A percentile compares a stretch with the other conserved stretches of the same genome.
Evolutionary conservation across 1,139 yeast species (phyloP).

Genomic region (Taphrina flavorubra): DNA sequence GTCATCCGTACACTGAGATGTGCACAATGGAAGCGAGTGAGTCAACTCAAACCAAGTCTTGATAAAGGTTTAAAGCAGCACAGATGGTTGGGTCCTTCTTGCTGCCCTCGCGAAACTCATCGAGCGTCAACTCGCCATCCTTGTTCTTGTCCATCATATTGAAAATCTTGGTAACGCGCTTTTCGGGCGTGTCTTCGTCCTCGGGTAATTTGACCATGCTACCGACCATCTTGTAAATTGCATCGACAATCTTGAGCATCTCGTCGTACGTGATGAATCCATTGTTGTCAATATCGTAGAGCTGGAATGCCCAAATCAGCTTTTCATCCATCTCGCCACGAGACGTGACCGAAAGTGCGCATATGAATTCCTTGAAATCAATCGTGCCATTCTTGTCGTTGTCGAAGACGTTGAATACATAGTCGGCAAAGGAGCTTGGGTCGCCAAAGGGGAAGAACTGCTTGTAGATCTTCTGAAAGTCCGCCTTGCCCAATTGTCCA

Average conservation of each 20-base stretch:
- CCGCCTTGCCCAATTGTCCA: constrained; percentile 85
- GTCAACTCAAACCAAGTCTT: constrained; percentile 51
- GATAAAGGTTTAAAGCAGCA: constrained; percentile 47
- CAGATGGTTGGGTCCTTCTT: constrained; percentile 54
- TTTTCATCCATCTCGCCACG: constrained; percentile 89
- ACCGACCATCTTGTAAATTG: constrained; percentile 95
- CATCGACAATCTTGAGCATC: constrained; percentile 75
- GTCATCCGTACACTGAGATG: no score
- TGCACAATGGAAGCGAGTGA: no score
- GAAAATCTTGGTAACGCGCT: constrained; percentile 82
- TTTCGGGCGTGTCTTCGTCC: constrained; percentile 93
- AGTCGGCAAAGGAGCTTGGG: constrained; percentile 87
- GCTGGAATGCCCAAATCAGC: constrained; percentile 75
- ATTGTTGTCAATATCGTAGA: constrained; percentile 80
- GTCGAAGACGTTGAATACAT: constrained; percentile 88
- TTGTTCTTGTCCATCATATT: constrained; percentile 70
- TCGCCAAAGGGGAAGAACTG: constrained; percentile 99
- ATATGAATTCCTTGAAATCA: constrained; percentile 90
- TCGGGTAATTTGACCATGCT: constrained; percentile 88
- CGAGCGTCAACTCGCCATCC: constrained; percentile 71
- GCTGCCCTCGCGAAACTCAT: constrained; percentile 82
- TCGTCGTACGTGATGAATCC: constrained; percentile 79
- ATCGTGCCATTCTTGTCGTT: constrained; percentile 78
- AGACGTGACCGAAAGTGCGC: constrained; percentile 84
- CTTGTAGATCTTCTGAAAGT: constrained; percentile 87